Evolutionary conservation across 345 rosid species (phyloP).

Genomic region (Melaleuca quinquenervia): DNA sequence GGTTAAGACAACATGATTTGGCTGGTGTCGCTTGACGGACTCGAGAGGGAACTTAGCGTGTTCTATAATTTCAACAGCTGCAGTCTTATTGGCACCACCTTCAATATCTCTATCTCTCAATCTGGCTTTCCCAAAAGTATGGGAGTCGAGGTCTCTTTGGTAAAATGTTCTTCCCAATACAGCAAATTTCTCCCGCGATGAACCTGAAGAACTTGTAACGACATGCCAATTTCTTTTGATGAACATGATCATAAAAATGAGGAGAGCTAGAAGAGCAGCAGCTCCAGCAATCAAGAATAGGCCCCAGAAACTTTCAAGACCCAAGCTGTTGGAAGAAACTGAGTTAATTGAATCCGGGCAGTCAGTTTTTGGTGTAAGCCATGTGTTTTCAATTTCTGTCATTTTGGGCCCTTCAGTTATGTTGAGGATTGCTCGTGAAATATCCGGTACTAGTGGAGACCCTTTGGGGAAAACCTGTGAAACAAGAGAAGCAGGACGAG

Average conservation of each 20-base stretch:
- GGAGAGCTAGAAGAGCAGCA: neutral
- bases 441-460: neutral
- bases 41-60: neutral
- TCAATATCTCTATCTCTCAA: neutral
- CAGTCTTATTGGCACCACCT: neutral
- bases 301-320: neutral
- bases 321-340: neutral
- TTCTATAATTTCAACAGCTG: neutral
- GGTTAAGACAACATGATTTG: neutral
- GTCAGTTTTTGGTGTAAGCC: neutral
- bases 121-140: neutral
- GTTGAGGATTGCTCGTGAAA: neutral
- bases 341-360: neutral
- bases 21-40: neutral
- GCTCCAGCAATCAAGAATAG: neutral
- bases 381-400: accelerated
- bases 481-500: neutral
- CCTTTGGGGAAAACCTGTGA: neutral
- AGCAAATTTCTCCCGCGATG: neutral
- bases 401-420: neutral
- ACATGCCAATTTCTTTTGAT: neutral
- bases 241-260: neutral
- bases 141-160: neutral
- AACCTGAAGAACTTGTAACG: neutral
- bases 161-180: neutral